Base-by-base conservation (phyloP, 805 yeast genomes). In the Metschnikowia lunata region DNA sequence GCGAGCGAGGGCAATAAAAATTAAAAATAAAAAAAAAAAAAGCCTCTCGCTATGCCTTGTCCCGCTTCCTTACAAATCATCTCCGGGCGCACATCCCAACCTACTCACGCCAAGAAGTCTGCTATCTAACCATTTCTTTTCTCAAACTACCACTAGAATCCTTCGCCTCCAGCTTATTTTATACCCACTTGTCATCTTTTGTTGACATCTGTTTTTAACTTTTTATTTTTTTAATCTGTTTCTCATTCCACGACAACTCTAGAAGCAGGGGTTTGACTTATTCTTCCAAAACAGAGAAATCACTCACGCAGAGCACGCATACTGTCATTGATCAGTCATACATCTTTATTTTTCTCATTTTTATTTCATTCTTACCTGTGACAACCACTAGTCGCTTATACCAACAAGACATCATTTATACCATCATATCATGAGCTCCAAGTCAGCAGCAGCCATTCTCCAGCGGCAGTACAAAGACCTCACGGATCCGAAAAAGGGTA, bases 391-490 rank as follows among this genome's bases (percentile, higher is more conserved):
- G 4, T 18, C 5, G 23, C 23, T 18, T 18, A 18, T 18, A 18
- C 23, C 23, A 18, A 5, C 23, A 18, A 18, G 23, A 18, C 4
- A 18, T 18, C 23, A 18, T 18, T 18, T 18, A 18, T 18, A 18
- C 23, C 23, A 18, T 5, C 31, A 29, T 3, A 29, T 29, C 31
- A 71, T 71, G 75, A 65, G 70, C 49, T 69, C 75, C 40, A 76
- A 74, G 57, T 75, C 83, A 28, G 89, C 91, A 27, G 89, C 95
- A 13, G 82, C 95, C 49, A 77, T 91, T 46, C 75, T 91, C 46
- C 84, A 88, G 80, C 89, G 93, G 76, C 97, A 91, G 76, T 90
- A 75, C 69, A 82, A 87, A 63, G 97, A 91, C 62, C 83, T 91
- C 47, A 88, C 97, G 18, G 95, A 90, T 69, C 96, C 97, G 9